Percentiles rank a stretch among this genome's conserved stretches.
Conservation (phyloP, 768 basidiomycete genomes). For the Lactifluus volemus region DNA sequence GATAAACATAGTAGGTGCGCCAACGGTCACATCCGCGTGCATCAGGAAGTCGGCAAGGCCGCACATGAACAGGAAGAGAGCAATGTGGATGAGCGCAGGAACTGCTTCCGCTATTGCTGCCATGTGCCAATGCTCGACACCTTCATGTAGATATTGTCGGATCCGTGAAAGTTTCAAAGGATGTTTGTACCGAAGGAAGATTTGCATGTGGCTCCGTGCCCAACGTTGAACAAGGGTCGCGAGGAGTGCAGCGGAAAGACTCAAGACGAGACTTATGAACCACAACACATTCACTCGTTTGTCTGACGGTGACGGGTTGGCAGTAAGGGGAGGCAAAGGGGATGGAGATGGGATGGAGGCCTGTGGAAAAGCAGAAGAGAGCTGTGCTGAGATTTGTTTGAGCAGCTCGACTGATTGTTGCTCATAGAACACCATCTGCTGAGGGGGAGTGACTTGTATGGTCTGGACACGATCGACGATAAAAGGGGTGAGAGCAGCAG, state of each 20-base stretch:
- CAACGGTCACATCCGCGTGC: conserved; percentile 19
- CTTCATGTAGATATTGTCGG: conserved; percentile 30
- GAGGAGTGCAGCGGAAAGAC: conserved; percentile 34
- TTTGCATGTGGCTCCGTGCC: conserved; percentile 31
- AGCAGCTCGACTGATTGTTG: conserved; percentile 8
- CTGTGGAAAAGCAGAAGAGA: background rate
- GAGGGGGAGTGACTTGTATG: conserved; percentile 2
- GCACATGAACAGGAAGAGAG: conserved; percentile 41
- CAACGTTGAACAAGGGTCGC: conserved; percentile 44
- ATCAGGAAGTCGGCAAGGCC: conserved; percentile 39
- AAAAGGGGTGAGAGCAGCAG: conserved; percentile 13
- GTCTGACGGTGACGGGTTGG: conserved; percentile 25
- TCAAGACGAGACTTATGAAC: conserved; percentile 31
- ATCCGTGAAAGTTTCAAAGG: conserved; percentile 26
- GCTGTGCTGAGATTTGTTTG: conserved; percentile 9
- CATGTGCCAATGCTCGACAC: conserved; percentile 34
- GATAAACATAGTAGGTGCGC: background rate
- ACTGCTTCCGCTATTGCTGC: conserved; percentile 34
- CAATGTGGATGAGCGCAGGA: conserved; percentile 41
- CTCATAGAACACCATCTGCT: background rate
- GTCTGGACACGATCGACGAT: conserved; percentile 7
- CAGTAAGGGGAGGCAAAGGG: background rate
- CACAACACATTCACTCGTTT: conserved; percentile 35
- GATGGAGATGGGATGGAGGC: background rate
- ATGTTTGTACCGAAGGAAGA: conserved; percentile 25